Evolutionary conservation across 2,329 filamentous ascomycete species (phyloP), one percentile per base, ranked within the genome.

Genomic region (Diaporthe citrichinensis): DNA sequence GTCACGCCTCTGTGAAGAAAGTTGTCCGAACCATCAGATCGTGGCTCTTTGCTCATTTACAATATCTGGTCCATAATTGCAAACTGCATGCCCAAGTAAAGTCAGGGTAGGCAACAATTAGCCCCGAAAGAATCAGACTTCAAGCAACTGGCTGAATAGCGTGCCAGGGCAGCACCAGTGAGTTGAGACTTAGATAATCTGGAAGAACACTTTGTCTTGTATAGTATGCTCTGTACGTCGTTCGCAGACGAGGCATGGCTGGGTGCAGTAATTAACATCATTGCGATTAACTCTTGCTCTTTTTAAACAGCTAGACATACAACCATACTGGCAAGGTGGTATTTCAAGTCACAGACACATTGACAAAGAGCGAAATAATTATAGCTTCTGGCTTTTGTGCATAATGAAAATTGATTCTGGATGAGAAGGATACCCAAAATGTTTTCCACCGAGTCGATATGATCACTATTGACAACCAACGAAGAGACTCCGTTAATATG

Each of bases 391-490:
- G 3, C 15, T 51, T 31, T 51, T 23, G 41, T 68, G 44, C 39
- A 65, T 41, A 20, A 36, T 17, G 23, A 15, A 34, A 15, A 10
- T 68, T 68, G 44, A 36, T 51, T 34, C 28, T 17, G 25, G 3
- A 3, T n/a, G 14, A 36, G 28, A 51, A 68, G 12, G 44, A 68
- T 51, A 51, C 62, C 36, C 28, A n/a, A 51, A 68, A 9, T 4
- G 5, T 51, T 51, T 68, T 51, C 44, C 31, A 36, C 8, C 12
- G 12, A 3, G 4, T n/a, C 25, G 31, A 8, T 25, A n/a, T 3
- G 25, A 49, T 8, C 46, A 49, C 28, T 68, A 23, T 68, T 51
- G 62, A n/a, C 62, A 51, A 17, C n/a, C 59, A 65, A 34, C 62
- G 28, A 31, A 39, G 62, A 68, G 62, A 51, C 44, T 36, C 62